Percentiles rank a stretch among this genome's conserved stretches.
phyloP scores from a whole-genome alignment of 148 eudicot genomes.

The Rhododendron vialii region DNA sequence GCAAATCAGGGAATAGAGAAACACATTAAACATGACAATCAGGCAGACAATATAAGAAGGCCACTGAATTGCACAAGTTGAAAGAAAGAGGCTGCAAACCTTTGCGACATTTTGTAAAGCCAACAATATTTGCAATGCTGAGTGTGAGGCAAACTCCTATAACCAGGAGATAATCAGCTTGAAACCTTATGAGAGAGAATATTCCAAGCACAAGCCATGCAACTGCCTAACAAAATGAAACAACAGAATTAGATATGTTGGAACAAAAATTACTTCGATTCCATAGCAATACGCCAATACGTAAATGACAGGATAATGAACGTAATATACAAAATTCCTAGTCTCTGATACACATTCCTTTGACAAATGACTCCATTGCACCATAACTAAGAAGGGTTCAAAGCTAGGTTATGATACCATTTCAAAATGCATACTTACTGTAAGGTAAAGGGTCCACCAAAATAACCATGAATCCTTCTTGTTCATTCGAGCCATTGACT shows the following conservation, averaged over 20 bases:
- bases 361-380: background rate
- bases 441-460: constrained; percentile 95
- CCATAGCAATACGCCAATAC: too few species aligned
- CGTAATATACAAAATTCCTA: too few species aligned
- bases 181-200: constrained; percentile 91
- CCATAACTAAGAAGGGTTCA: background rate
- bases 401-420: background rate
- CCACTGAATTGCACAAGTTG: background rate
- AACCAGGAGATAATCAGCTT: constrained; percentile 95
- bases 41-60: background rate
- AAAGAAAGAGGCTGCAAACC: constrained; percentile 33
- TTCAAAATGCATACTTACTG: constrained; percentile 41
- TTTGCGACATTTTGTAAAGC: constrained; percentile 95
- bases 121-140: constrained; percentile 82
- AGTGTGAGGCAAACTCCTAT: constrained; percentile 95
- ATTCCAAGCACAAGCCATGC: constrained; percentile 77
- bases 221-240: constrained; percentile 55
- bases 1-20: background rate
- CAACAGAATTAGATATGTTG: constrained; percentile 3
- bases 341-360: background rate
- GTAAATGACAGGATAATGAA: background rate
- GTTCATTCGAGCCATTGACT: constrained; percentile 96
- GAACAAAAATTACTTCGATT: background rate
- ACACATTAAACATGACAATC: background rate
- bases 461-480: constrained; percentile 99